Percentiles rank a stretch among this genome's conserved stretches.
phyloP scores from a whole-genome alignment of 768 basidiomycete genomes.

The Boletus insuetus region DNA sequence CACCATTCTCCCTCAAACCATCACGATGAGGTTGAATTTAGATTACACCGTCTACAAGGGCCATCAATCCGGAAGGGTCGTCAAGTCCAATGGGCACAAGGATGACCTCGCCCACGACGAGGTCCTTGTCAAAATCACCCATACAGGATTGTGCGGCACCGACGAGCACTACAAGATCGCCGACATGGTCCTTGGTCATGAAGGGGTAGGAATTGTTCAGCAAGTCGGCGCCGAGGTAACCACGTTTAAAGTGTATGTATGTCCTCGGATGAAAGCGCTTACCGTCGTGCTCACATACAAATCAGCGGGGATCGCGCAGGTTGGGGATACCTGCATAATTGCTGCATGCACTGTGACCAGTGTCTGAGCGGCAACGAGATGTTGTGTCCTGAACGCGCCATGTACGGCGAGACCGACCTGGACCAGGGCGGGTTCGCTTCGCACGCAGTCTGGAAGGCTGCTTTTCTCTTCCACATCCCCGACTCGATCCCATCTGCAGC shows the following conservation, averaged over 20 bases:
- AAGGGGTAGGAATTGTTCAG: conserved; percentile 37
- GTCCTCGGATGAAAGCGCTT: neutral
- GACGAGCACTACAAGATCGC: conserved; percentile 33
- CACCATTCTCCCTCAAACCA: neutral
- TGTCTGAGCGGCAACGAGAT: conserved; percentile 35
- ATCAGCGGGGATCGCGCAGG: conserved; percentile 22
- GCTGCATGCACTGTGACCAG: conserved; percentile 33
- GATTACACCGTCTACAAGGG: conserved; percentile 34
- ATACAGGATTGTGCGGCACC: conserved; percentile 38
- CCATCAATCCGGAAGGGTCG: conserved; percentile 15
- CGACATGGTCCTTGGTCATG: conserved; percentile 41
- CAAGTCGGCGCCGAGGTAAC: conserved; percentile 30
- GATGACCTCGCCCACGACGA: conserved; percentile 24
- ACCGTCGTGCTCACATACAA: no score
- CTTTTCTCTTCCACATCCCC: conserved; percentile 36
- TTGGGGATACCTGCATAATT: conserved; percentile 31
- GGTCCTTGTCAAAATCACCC: conserved; percentile 33
- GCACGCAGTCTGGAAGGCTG: conserved; percentile 34
- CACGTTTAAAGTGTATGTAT: conserved; percentile 33
- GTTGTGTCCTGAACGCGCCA: conserved; percentile 21
- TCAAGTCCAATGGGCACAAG: conserved; percentile 15
- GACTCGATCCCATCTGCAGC: conserved; percentile 26
- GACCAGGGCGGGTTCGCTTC: conserved; percentile 37
- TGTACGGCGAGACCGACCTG: conserved; percentile 25
- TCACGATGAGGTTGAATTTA: conserved; percentile 17